Conservation (phyloP, 805 yeast genomes). For the Pichia phayaonensis region DNA sequence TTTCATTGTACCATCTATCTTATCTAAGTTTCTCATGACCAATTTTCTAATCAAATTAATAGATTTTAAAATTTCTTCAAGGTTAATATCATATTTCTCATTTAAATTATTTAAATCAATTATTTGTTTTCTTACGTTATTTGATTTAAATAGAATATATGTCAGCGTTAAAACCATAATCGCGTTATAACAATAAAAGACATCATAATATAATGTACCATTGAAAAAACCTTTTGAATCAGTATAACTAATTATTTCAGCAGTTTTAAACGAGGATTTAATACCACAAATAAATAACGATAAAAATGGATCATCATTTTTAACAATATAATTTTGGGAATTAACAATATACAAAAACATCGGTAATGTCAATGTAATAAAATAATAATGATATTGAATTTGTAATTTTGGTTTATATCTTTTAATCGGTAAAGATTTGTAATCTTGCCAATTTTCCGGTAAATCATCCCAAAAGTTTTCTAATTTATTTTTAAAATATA, state of each 20-base stretch:
- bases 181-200: conserved; percentile 37
- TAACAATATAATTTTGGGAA: conserved; percentile 28
- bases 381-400: conserved; percentile 34
- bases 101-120: conserved; percentile 26
- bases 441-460: conserved; percentile 27
- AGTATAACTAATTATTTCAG: conserved; percentile 31
- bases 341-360: conserved; percentile 34
- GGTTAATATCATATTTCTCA: conserved; percentile 22
- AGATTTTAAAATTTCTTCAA: conserved; percentile 23
- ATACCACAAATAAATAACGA: conserved; percentile 34
- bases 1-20: conserved; percentile 36
- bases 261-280: conserved; percentile 32
- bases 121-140: conserved; percentile 14
- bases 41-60: conserved; percentile 29
- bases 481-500: conserved; percentile 30
- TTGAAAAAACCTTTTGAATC: conserved; percentile 32
- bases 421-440: conserved; percentile 25
- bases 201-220: conserved; percentile 40
- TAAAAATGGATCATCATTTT: conserved; percentile 36
- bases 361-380: conserved; percentile 36
- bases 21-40: conserved; percentile 26
- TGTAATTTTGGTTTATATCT: conserved; percentile 37
- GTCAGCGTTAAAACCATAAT: conserved; percentile 35
- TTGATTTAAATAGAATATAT: conserved; percentile 29
- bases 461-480: conserved; percentile 30